Percentiles rank a stretch among this genome's conserved stretches.
phyloP scores from a whole-genome alignment of 352 stramenopile genomes.

The Halophytophthora batemanensis region DNA sequence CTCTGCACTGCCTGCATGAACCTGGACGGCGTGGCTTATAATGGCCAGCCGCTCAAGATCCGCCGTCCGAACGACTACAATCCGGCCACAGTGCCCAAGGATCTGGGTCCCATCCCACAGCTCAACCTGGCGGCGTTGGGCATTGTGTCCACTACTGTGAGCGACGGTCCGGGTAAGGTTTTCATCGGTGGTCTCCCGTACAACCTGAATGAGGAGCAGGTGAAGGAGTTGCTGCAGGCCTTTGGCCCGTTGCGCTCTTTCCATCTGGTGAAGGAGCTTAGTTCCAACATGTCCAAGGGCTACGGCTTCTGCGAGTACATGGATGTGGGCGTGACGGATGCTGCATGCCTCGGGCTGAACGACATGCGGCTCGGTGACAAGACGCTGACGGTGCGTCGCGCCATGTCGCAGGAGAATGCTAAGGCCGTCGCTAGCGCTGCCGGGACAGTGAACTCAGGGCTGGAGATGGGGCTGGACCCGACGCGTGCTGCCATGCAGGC shows the following conservation, averaged over 20 bases:
- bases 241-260: constrained; percentile 95
- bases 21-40: constrained; percentile 94
- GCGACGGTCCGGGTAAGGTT: constrained; percentile 97
- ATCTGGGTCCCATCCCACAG: constrained; percentile 82
- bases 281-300: constrained; percentile 91
- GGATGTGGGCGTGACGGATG: constrained; percentile 88
- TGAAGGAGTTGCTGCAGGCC: constrained; percentile 92
- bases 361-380: constrained; percentile 94
- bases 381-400: constrained; percentile 85
- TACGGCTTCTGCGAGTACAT: constrained; percentile 98
- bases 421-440: constrained; percentile 63
- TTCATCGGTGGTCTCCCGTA: constrained; percentile 98
- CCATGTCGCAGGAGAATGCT: constrained; percentile 76
- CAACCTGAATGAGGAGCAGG: constrained; percentile 94
- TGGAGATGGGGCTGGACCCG: constrained; percentile 68
- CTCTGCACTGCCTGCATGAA: constrained; percentile 95
- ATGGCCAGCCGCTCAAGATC: constrained; percentile 94
- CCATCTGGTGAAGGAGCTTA: constrained; percentile 95
- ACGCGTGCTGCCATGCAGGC: constrained; percentile 66
- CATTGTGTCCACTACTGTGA: constrained; percentile 94
- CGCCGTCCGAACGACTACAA: constrained; percentile 98
- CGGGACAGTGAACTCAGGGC: constrained; percentile 61
- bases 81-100: constrained; percentile 80
- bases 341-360: constrained; percentile 93
- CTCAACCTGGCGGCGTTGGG: constrained; percentile 90